A percentile compares a stretch with the other conserved stretches of the same genome.
These are phyloP conservation scores for Lojkania enalia DNA, from an alignment of 2,329 filamentous ascomycete species.

Conservation along the genomic window DNA sequence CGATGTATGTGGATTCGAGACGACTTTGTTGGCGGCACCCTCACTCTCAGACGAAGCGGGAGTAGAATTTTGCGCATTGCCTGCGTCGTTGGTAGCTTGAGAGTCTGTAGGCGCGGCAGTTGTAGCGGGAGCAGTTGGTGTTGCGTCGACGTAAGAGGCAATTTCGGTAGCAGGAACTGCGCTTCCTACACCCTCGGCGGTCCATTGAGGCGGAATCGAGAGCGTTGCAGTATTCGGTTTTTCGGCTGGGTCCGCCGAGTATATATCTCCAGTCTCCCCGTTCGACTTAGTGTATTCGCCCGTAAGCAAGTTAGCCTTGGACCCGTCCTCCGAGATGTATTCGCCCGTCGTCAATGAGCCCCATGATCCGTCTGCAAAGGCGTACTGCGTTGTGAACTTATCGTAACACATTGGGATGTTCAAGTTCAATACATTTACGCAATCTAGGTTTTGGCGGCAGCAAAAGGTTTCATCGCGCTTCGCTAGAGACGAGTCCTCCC, in stretches of 20 bases:
- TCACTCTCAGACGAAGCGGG: conserved; percentile 21
- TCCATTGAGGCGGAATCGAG: conserved; percentile 51
- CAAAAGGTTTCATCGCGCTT: conserved; percentile 32
- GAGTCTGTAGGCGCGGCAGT: conserved; percentile 25
- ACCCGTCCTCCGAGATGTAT: conserved; percentile 45
- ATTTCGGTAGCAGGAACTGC: conserved; percentile 52
- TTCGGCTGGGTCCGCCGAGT: conserved; percentile 38
- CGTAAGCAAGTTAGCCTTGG: conserved; percentile 49
- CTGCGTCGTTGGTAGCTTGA: conserved; percentile 17
- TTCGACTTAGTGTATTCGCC: conserved; percentile 49
- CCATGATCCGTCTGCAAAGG: conserved; percentile 52
- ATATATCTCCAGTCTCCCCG: conserved; percentile 51
- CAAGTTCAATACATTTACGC: conserved; percentile 46
- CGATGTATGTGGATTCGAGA: conserved; percentile 21
- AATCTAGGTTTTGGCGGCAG: conserved; percentile 45
- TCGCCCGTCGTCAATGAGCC: conserved; percentile 51
- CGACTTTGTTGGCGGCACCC: conserved; percentile 23
- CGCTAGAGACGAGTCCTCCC: conserved; percentile 16
- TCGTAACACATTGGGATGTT: conserved; percentile 57
- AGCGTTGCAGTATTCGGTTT: conserved; percentile 52
- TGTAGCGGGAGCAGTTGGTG: conserved; percentile 28
- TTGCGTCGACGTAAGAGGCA: conserved; percentile 44
- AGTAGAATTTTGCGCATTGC: conserved; percentile 8
- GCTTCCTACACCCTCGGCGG: conserved; percentile 50
- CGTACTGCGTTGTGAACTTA: conserved; percentile 56